Evolutionary conservation across 129 eudicot genomes (phyloP).

Genomic region (Tagetes erecta): DNA sequence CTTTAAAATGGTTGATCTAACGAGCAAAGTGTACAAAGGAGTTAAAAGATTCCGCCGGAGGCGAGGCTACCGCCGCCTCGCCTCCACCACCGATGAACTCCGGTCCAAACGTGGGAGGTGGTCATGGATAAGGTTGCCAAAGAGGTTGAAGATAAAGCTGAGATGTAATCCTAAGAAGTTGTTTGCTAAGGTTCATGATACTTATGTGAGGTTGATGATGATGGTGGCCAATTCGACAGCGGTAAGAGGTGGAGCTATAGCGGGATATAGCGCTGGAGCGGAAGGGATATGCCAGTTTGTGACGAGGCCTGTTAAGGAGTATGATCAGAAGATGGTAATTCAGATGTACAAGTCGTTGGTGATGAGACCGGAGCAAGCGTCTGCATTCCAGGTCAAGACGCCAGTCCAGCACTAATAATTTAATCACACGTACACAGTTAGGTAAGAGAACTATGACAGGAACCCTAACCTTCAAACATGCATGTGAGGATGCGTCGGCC

Average conservation of each 20-base stretch:
- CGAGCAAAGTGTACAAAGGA: background rate
- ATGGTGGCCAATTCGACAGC: background rate
- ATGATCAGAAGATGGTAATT: background rate
- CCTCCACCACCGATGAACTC: background rate
- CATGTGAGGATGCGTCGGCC: no score
- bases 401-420: no score
- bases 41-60: background rate
- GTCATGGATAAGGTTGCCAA: background rate
- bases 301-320: constrained; percentile 4
- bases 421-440: no score
- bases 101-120: background rate
- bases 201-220: constrained; percentile 2
- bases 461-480: no score
- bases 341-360: background rate
- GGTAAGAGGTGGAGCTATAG: background rate
- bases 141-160: constrained; percentile 3
- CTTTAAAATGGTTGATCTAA: background rate
- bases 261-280: background rate
- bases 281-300: background rate
- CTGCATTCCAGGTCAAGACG: background rate
- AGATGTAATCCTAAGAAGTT: background rate
- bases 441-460: no score
- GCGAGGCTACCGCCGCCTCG: constrained; percentile 8
- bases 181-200: background rate
- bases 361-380: background rate